Conservation (phyloP, 257 asterid genomes). For the Ligustrum vulgare region DNA sequence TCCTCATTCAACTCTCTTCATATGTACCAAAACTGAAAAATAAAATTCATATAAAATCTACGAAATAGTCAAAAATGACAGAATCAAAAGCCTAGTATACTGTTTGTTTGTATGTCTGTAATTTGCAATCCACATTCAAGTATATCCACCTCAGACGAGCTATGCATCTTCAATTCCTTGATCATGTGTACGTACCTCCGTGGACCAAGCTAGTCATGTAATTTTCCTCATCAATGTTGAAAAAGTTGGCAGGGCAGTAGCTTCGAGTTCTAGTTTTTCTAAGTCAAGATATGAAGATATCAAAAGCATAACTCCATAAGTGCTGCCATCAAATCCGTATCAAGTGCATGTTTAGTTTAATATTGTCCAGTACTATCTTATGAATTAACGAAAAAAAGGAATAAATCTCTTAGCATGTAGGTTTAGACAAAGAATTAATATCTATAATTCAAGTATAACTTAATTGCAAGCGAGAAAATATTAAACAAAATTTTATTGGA, state of each 20-base stretch:
- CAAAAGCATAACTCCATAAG: neutral
- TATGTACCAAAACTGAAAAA: neutral
- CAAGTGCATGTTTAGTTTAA: constrained; percentile 3
- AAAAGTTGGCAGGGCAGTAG: neutral
- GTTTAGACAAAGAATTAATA: neutral
- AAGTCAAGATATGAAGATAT: neutral
- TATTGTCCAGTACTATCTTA: neutral
- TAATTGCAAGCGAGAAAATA: neutral
- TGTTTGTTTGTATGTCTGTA: neutral
- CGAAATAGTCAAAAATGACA: neutral
- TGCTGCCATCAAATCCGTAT: neutral
- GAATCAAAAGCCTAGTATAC: neutral
- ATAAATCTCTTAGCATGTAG: neutral
- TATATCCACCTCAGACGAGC: neutral
- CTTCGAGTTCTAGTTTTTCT: neutral
- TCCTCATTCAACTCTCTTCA: neutral
- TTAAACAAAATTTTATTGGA: neutral
- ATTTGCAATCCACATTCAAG: neutral
- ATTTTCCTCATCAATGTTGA: neutral
- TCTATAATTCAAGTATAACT: neutral
- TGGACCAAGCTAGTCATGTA: no score
- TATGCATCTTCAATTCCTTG: neutral
- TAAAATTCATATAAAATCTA: neutral
- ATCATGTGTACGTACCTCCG: neutral
- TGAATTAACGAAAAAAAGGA: neutral